These are phyloP conservation scores for Pythium brachiatum DNA, from an alignment of 352 stramenopile genomes.

Conservation along the genomic window DNA sequence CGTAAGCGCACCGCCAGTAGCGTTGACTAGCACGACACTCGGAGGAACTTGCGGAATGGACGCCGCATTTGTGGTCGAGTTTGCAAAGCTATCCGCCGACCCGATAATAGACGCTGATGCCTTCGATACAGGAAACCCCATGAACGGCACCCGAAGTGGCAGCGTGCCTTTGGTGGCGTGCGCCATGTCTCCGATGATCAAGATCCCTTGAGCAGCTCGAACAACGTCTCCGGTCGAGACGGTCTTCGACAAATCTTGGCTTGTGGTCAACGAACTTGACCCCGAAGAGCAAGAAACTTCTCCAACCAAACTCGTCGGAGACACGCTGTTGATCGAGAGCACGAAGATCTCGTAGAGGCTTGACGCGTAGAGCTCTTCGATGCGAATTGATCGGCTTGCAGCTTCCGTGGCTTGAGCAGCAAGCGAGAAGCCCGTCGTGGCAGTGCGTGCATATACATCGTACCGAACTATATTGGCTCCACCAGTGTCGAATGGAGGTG, in stretches of 20 bases:
- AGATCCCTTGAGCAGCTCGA: slow-evolving; percentile 6
- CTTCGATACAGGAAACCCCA: slow-evolving; percentile 27
- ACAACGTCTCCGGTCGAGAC: slow-evolving; percentile 40
- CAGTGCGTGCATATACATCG: slow-evolving; percentile 32
- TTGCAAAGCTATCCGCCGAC: slow-evolving; percentile 26
- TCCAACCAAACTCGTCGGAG: slow-evolving; percentile 21
- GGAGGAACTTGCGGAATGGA: slow-evolving; percentile 35
- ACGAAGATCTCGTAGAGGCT: slow-evolving; percentile 55
- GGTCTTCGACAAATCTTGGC: slow-evolving; percentile 32
- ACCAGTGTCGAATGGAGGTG: slow-evolving; percentile 48
- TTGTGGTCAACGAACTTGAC: slow-evolving; percentile 33
- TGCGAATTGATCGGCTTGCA: slow-evolving; percentile 9
- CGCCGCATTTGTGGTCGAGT: slow-evolving; percentile 33
- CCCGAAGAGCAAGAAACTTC: slow-evolving; percentile 37
- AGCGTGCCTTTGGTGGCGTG: slow-evolving; percentile 32
- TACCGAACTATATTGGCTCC: slow-evolving; percentile 34
- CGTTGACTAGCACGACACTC: slow-evolving; percentile 26
- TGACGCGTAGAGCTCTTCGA: slow-evolving; percentile 35
- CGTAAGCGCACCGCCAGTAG: slow-evolving; percentile 47
- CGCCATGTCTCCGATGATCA: slow-evolving; percentile 41
- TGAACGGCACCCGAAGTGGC: slow-evolving; percentile 28
- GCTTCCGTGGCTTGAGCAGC: slow-evolving; percentile 9
- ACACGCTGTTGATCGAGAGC: slow-evolving; percentile 35
- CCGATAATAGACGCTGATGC: slow-evolving; percentile 30
- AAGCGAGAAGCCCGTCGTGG: slow-evolving; percentile 31